Conservation (phyloP, 495 filamentous ascomycete genomes). For the Podospora australis region DNA sequence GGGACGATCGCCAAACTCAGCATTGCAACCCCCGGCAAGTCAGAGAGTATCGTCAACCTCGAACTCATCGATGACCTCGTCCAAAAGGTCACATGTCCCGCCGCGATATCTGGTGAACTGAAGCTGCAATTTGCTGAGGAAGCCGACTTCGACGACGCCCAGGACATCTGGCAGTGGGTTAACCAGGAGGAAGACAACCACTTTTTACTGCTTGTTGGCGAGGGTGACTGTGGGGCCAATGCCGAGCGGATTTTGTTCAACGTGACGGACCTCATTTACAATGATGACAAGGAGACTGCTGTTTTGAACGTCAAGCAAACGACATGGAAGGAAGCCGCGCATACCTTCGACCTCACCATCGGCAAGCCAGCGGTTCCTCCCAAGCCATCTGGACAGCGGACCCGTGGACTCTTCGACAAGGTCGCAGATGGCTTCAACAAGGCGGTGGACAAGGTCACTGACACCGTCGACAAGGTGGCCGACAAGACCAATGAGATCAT, state of each 20-base stretch:
- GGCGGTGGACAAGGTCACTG: background rate
- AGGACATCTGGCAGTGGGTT: conserved; percentile 20
- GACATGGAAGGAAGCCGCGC: conserved; percentile 14
- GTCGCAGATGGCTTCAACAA: background rate
- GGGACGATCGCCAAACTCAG: conserved; percentile 14
- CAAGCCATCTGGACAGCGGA: background rate
- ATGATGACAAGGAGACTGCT: conserved; percentile 12
- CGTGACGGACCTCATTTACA: conserved; percentile 9
- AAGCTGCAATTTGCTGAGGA: conserved; percentile 8
- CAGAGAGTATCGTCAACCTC: conserved; percentile 17
- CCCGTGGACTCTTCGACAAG: background rate
- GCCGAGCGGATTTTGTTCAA: conserved; percentile 8
- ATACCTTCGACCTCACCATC: conserved; percentile 15
- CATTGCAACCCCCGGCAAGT: conserved; percentile 2
- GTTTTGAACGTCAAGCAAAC: conserved; percentile 9
- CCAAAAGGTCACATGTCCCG: conserved; percentile 7
- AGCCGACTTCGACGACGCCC: conserved; percentile 14
- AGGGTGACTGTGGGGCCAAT: conserved; percentile 10
- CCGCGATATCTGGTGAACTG: background rate
- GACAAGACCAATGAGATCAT: conserved; percentile 2
- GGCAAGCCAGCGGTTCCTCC: conserved; percentile 5
- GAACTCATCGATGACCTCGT: conserved; percentile 17
- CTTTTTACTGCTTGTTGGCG: conserved; percentile 15
- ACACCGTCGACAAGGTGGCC: background rate
- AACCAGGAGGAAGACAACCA: conserved; percentile 12